Percentiles rank a stretch among this genome's conserved stretches.
Evolutionary conservation across 495 filamentous ascomycete genomes (phyloP).

Genomic region (Ascobolus immersus): DNA sequence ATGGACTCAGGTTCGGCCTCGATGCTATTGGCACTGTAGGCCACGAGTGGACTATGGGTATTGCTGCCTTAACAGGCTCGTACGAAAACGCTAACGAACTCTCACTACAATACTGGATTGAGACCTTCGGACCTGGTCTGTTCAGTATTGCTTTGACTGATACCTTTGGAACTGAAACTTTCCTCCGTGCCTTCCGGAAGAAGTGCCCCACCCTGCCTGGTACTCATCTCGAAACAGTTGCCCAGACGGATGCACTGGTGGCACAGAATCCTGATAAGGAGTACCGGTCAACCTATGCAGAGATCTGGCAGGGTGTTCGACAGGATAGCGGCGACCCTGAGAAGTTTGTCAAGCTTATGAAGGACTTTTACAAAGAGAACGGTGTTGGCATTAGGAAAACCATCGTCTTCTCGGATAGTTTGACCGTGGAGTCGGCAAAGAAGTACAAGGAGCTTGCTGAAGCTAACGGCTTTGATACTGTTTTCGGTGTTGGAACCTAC

Average conservation of each 20-base stretch:
- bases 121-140: conserved; percentile 73
- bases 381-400: conserved; percentile 63
- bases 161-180: conserved; percentile 82
- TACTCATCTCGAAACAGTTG: conserved; percentile 1
- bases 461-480: conserved; percentile 50
- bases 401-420: conserved; percentile 89
- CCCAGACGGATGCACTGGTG: conserved; percentile 11
- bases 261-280: conserved; percentile 14
- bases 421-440: conserved; percentile 73
- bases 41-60: conserved; percentile 98
- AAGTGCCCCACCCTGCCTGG: conserved; percentile 20
- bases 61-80: conserved; percentile 70
- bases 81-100: conserved; percentile 63
- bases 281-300: conserved; percentile 74
- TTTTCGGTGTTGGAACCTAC: conserved; percentile 84
- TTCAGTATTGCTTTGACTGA: conserved; percentile 89
- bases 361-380: conserved; percentile 48
- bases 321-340: conserved; percentile 87
- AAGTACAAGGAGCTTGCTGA: conserved; percentile 68
- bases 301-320: conserved; percentile 64
- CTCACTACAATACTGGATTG: conserved; percentile 64
- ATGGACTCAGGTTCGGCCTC: conserved; percentile 49
- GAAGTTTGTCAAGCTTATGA: conserved; percentile 56
- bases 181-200: conserved; percentile 59
- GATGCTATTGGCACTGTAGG: conserved; percentile 78